A percentile compares a stretch with the other conserved stretches of the same genome.
Conservation (phyloP, 257 asterid genomes). For the Rauvolfia tetraphylla region DNA sequence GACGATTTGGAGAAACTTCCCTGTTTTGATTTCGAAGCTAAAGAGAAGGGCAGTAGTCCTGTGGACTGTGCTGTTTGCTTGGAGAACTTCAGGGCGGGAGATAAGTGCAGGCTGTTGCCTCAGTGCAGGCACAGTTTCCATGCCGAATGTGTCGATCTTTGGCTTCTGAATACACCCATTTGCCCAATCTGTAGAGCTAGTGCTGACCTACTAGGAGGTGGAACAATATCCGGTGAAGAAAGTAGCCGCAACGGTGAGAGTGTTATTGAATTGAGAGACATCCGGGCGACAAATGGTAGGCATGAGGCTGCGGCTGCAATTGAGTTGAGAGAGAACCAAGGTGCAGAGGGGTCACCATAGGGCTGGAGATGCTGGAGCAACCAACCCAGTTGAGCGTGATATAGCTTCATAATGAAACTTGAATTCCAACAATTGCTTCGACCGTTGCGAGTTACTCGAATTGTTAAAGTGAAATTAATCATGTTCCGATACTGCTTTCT, state of each 20-base stretch:
- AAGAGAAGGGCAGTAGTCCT: slow-evolving; percentile 31
- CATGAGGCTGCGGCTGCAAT: neutral
- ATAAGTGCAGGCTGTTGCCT: slow-evolving; percentile 69
- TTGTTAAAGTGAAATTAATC: no score
- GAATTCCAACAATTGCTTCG: no score
- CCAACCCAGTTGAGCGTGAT: neutral
- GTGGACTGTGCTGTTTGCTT: slow-evolving; percentile 66
- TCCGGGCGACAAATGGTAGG: neutral
- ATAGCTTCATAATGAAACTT: no score
- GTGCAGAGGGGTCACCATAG: neutral
- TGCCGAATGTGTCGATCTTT: slow-evolving; percentile 62
- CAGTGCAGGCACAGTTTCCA: slow-evolving; percentile 65
- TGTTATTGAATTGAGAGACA: slow-evolving; percentile 8
- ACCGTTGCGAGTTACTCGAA: no score
- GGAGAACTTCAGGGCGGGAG: slow-evolving; percentile 49
- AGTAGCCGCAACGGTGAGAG: slow-evolving; percentile 15
- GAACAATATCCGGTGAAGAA: slow-evolving; percentile 18
- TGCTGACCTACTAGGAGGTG: slow-evolving; percentile 18
- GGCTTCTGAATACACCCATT: slow-evolving; percentile 53
- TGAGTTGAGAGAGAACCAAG: slow-evolving; percentile 10
- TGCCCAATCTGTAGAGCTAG: slow-evolving; percentile 75
- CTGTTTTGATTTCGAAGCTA: slow-evolving; percentile 48
- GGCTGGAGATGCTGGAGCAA: neutral
- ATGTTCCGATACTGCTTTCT: no score
- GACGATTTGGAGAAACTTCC: slow-evolving; percentile 81